Evolutionary conservation across 768 basidiomycete genomes (phyloP).

Genomic region (Rhizopogon vinicolor): DNA sequence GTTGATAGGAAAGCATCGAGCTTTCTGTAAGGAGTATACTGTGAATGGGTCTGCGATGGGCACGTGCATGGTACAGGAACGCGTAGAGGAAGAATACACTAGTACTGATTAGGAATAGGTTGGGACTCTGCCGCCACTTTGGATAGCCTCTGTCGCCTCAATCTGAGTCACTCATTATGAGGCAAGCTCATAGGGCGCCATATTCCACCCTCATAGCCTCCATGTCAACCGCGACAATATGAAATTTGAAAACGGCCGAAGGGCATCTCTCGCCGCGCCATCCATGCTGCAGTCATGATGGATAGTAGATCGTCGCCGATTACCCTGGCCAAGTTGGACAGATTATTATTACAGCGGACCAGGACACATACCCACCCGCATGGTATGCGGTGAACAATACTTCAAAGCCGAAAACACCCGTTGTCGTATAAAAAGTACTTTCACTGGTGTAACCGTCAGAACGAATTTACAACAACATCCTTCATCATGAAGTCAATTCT

Average conservation of each 20-base stretch:
- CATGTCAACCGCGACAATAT: background rate
- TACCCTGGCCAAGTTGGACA: background rate
- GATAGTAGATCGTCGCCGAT: background rate
- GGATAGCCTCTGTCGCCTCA: background rate
- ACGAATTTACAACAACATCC: background rate
- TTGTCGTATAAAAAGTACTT: background rate
- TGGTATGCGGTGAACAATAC: background rate
- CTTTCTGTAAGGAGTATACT: too few relatives aligned
- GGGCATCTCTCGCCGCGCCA: background rate
- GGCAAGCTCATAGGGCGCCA: background rate
- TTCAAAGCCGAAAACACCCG: background rate
- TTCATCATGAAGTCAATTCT: constrained; percentile 15
- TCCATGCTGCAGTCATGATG: background rate
- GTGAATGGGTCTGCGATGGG: too few relatives aligned
- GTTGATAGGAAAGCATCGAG: too few relatives aligned
- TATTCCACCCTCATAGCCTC: background rate
- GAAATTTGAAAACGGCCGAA: background rate
- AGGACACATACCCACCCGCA: background rate
- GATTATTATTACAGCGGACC: background rate
- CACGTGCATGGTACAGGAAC: too few relatives aligned
- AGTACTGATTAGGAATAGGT: too few relatives aligned
- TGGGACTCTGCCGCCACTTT: too few relatives aligned
- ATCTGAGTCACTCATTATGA: background rate
- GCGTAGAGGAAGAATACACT: too few relatives aligned
- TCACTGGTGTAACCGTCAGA: background rate